These are phyloP conservation scores for Phytophthora citrophthora DNA, from an alignment of 352 stramenopile genomes.

Conservation along the genomic window DNA sequence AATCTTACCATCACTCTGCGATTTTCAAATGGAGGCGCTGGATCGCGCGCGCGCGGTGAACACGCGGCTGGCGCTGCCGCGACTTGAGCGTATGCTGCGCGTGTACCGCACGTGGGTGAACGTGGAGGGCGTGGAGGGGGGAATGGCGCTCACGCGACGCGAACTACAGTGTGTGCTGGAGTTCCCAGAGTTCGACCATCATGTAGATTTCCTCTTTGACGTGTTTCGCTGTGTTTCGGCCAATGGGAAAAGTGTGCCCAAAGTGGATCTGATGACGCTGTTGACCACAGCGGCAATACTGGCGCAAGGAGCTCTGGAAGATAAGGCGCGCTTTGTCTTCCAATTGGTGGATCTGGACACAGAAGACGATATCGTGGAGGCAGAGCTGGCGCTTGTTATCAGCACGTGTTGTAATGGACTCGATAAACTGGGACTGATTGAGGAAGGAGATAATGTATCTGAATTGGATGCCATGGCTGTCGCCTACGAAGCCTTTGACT, in stretches of 20 bases:
- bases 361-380: conserved; percentile 78
- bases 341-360: conserved; percentile 72
- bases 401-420: conserved; percentile 57
- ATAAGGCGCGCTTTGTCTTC: conserved; percentile 69
- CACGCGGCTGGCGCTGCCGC: conserved; percentile 42
- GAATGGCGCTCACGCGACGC: conserved; percentile 63
- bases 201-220: conserved; percentile 60
- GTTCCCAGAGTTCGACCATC: conserved; percentile 36
- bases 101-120: conserved; percentile 68
- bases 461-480: conserved; percentile 63
- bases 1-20: conserved; percentile 22
- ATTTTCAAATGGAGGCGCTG: conserved; percentile 31
- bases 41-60: conserved; percentile 56
- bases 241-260: conserved; percentile 2
- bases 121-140: conserved; percentile 55
- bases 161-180: conserved; percentile 73
- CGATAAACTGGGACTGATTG: conserved; percentile 37
- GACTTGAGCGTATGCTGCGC: conserved; percentile 61
- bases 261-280: conserved; percentile 67
- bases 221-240: conserved; percentile 37
- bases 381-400: conserved; percentile 74
- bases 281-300: conserved; percentile 52
- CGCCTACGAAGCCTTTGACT: conserved; percentile 74
- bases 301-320: conserved; percentile 52
- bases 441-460: conserved; percentile 9